These are phyloP conservation scores for Corynascus novoguineensis DNA, from an alignment of 495 filamentous ascomycete genomes.

Conservation along the genomic window DNA sequence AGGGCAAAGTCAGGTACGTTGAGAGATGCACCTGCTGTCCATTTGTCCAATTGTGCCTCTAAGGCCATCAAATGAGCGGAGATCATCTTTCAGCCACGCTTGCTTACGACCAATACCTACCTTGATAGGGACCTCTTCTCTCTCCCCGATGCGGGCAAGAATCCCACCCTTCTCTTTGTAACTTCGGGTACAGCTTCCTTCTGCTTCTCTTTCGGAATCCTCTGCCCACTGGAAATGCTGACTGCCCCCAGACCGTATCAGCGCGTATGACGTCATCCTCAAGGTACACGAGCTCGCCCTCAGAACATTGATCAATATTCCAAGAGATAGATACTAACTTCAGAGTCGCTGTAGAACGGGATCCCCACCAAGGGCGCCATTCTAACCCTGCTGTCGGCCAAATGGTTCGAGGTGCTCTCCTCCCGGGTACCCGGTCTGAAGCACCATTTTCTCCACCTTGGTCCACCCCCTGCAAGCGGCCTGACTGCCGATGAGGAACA, in stretches of 20 bases:
- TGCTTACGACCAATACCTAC: neutral
- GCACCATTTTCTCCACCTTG: slow-evolving; percentile 70
- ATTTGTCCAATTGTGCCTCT: neutral
- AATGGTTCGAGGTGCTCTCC: slow-evolving; percentile 78
- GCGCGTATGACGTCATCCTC: slow-evolving; percentile 81
- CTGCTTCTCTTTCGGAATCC: neutral
- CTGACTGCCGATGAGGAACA: slow-evolving; percentile 38
- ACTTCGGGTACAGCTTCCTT: slow-evolving; percentile 34
- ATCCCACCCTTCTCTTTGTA: slow-evolving; percentile 76
- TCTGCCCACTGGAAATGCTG: neutral
- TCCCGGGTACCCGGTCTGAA: slow-evolving; percentile 59
- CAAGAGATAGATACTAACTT: neutral
- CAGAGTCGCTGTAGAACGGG: slow-evolving; percentile 55
- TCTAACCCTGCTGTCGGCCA: slow-evolving; percentile 73
- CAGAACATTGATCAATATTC: neutral
- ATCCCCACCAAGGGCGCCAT: slow-evolving; percentile 79
- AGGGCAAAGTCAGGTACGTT: slow-evolving; percentile 78
- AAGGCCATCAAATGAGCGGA: no score
- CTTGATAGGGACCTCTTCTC: slow-evolving; percentile 11
- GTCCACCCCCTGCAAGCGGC: slow-evolving; percentile 53
- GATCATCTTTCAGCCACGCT: no score
- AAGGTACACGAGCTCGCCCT: slow-evolving; percentile 47
- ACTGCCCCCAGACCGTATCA: slow-evolving; percentile 68
- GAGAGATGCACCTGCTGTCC: slow-evolving; percentile 5
- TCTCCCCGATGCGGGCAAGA: slow-evolving; percentile 69